phyloP scores from a whole-genome alignment of 306 rosid species.

The Rosa lucieae region DNA sequence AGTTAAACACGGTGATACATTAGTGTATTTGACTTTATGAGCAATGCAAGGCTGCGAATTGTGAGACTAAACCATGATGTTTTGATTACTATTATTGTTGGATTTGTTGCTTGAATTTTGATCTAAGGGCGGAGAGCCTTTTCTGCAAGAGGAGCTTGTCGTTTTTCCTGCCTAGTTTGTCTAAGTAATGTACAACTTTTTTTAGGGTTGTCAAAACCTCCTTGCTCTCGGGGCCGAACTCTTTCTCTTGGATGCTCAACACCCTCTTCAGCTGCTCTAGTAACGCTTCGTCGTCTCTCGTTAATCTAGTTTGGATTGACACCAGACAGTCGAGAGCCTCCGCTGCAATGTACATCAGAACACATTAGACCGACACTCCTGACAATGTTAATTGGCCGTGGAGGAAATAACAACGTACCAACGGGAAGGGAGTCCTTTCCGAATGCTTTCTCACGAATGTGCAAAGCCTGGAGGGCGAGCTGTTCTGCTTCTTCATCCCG shows the following conservation, averaged over 20 bases:
- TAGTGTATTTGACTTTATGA: neutral
- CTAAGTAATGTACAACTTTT: conserved; percentile 64
- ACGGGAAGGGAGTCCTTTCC: conserved; percentile 78
- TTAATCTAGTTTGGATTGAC: conserved; percentile 67
- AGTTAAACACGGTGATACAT: neutral
- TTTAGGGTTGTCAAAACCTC: conserved; percentile 66
- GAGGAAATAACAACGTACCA: conserved; percentile 39
- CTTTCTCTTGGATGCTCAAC: conserved; percentile 71
- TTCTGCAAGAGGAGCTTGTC: conserved; percentile 64
- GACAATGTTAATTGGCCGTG: neutral
- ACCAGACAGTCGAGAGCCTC: conserved; percentile 91
- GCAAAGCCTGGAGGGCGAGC: conserved; percentile 64
- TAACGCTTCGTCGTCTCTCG: conserved; percentile 49
- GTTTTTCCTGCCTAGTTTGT: conserved; percentile 64
- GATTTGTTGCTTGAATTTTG: conserved; percentile 66
- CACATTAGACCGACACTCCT: neutral
- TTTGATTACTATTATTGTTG: conserved; percentile 28
- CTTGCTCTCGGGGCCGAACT: conserved; percentile 70
- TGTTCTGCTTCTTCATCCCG: conserved; percentile 87
- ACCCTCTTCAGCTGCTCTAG: conserved; percentile 64
- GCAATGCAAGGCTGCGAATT: neutral
- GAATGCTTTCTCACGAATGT: conserved; percentile 73
- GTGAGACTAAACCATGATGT: neutral
- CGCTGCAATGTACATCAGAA: conserved; percentile 43
- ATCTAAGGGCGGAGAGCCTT: conserved; percentile 61